Evolutionary conservation across 2,329 filamentous ascomycete genomes (phyloP), one percentile per base, ranked within the genome.

Genomic region (Orbilia brochopaga): DNA sequence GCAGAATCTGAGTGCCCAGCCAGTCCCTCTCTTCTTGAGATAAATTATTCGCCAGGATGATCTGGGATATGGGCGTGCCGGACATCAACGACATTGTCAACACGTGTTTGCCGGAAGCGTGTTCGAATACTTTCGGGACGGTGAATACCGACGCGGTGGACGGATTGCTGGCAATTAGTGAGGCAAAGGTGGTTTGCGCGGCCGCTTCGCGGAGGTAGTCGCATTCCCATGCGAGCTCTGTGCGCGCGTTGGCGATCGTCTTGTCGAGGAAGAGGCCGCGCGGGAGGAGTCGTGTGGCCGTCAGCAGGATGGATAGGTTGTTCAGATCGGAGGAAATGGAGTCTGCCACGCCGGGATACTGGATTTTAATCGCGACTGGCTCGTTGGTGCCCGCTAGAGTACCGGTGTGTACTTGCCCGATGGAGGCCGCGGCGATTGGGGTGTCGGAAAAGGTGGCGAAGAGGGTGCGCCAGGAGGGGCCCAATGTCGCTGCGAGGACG

Each of bases 301-400:
- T 94, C 11, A 99, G 86, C 1, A 99, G 87, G 64, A 99, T 85
- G 7, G 90, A 91, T 32, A 99, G 85, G 77, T 99, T 99, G 80
- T 91, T 95, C 0, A 99, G 85, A 77, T 99, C 94, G 0, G 93
- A 97, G 79, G 96, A 92, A 79, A 99, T 99, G 2, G 92, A 97
- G 79, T 91, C 88, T 17, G 93, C 91, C 0, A 99, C 94, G 13
- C 95, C 95, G 0, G 94, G 94, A 76, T 99, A 99, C 79, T 99
- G 94, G 8, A 99, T 88, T 80, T 99, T 99, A 77, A 99, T 92
- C 2, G 94, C 94, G 0, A 99, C 94, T 17, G 44, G 59, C 48
- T 84, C 83, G 42, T 88, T 88, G 44, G 85, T 92, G 2, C 88
- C 88, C 76, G 88, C 89, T 19, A 99, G 83, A 0, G 87, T 86